These are phyloP conservation scores for Penicillium atrosanguineum DNA, from an alignment of 495 filamentous ascomycete species.

Conservation along the genomic window DNA sequence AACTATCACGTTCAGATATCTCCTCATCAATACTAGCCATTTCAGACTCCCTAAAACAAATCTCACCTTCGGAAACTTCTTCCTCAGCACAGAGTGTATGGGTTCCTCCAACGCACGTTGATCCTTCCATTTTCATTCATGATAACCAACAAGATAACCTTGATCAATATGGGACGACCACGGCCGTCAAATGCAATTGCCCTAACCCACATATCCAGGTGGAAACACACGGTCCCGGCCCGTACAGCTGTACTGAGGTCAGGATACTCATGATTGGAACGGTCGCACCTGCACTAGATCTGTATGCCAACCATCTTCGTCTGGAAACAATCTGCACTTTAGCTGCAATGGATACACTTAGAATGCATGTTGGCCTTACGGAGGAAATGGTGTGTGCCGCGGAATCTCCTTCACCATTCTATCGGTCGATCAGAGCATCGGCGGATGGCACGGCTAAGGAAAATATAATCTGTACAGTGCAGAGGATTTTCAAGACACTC, in stretches of 20 bases:
- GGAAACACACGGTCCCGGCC: background rate
- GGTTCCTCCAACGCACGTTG: slow-evolving; percentile 1
- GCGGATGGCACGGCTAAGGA: slow-evolving; percentile 4
- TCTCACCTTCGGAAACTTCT: background rate
- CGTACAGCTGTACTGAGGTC: slow-evolving; percentile 1
- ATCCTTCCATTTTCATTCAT: slow-evolving; percentile 11
- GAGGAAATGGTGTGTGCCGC: slow-evolving; percentile 23
- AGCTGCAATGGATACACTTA: slow-evolving; percentile 11
- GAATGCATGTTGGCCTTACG: slow-evolving; percentile 22
- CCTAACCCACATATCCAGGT: slow-evolving; percentile 15
- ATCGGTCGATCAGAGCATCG: slow-evolving; percentile 4
- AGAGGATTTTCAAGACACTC: slow-evolving; percentile 20
- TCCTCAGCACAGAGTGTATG: background rate
- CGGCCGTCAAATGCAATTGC: slow-evolving; percentile 15
- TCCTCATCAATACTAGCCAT: background rate
- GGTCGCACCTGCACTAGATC: slow-evolving; percentile 12
- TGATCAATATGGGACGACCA: slow-evolving; percentile 9
- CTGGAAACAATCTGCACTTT: slow-evolving; percentile 23
- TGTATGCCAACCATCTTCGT: slow-evolving; percentile 25
- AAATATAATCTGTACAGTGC: slow-evolving; percentile 12
- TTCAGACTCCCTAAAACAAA: background rate
- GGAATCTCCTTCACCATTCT: slow-evolving; percentile 23
- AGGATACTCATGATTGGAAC: slow-evolving; percentile 9
- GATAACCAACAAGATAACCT: slow-evolving; percentile 5
- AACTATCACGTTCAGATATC: background rate